Evolutionary conservation across 768 basidiomycete genomes (phyloP).

Genomic region (Tulasnella sp.): DNA sequence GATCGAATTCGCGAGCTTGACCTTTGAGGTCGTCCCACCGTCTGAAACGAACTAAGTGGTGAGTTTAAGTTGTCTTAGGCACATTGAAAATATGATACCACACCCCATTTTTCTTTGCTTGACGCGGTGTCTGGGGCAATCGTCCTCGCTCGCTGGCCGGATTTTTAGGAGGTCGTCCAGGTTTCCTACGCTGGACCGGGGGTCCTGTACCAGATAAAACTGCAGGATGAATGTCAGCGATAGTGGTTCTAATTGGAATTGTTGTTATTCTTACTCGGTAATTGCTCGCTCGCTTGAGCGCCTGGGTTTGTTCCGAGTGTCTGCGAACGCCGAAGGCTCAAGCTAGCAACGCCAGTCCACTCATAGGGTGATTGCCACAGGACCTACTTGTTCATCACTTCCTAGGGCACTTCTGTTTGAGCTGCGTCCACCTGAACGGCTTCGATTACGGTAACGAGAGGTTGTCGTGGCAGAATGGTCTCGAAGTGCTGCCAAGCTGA

Average conservation of each 20-base stretch:
- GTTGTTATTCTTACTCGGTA: neutral
- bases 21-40: neutral
- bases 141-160: neutral
- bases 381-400: neutral
- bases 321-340: neutral
- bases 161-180: neutral
- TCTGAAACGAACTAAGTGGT: neutral
- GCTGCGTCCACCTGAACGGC: neutral
- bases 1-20: neutral
- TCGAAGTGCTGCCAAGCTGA: neutral
- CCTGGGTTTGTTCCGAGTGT: neutral
- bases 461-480: neutral
- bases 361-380: neutral
- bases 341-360: neutral
- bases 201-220: neutral
- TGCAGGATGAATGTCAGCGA: neutral
- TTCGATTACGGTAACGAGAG: neutral
- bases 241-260: neutral
- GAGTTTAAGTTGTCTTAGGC: neutral
- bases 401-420: neutral
- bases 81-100: neutral
- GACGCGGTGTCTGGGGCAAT: neutral
- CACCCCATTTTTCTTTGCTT: neutral
- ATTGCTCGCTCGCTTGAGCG: neutral
- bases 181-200: neutral